Conservation (phyloP, 768 basidiomycete species). For the Suillus occidentalis region DNA sequence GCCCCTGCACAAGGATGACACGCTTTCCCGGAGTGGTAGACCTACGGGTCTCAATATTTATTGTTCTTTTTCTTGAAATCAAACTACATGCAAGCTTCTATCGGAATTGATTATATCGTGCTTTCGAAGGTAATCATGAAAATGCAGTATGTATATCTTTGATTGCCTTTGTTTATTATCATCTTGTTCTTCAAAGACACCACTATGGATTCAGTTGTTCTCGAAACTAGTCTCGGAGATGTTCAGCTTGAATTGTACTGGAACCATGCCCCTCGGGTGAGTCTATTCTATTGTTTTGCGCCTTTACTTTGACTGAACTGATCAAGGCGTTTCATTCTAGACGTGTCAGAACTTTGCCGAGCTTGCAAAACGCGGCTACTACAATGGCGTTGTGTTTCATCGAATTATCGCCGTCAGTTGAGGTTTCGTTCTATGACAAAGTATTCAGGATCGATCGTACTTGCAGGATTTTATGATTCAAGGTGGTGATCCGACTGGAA, state of each 20-base stretch:
- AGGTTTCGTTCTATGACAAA: background rate
- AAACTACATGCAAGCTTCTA: background rate
- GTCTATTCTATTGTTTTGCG: conserved; percentile 9
- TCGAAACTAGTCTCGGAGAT: conserved; percentile 85
- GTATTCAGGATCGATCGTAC: background rate
- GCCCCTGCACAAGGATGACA: conserved; percentile 99
- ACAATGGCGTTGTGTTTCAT: conserved; percentile 88
- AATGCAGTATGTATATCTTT: background rate
- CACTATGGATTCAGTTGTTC: conserved; percentile 54
- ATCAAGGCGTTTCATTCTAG: conserved; percentile 39
- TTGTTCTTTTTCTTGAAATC: conserved; percentile 14
- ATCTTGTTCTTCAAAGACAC: background rate
- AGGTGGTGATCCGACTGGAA: conserved; percentile 93
- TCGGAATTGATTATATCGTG: background rate
- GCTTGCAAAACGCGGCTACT: conserved; percentile 88
- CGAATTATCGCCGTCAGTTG: conserved; percentile 78
- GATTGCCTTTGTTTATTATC: background rate
- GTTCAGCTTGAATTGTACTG: conserved; percentile 91
- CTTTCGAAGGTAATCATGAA: background rate
- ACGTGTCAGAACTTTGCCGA: conserved; percentile 96
- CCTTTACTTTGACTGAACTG: conserved; percentile 14
- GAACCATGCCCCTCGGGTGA: conserved; percentile 79
- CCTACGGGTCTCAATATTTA: conserved; percentile 46
- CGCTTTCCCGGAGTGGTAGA: conserved; percentile 93
- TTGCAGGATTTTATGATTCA: conserved; percentile 95